Conservation (phyloP, 139 green algal species). For the Edaphochlamys debaryana region DNA sequence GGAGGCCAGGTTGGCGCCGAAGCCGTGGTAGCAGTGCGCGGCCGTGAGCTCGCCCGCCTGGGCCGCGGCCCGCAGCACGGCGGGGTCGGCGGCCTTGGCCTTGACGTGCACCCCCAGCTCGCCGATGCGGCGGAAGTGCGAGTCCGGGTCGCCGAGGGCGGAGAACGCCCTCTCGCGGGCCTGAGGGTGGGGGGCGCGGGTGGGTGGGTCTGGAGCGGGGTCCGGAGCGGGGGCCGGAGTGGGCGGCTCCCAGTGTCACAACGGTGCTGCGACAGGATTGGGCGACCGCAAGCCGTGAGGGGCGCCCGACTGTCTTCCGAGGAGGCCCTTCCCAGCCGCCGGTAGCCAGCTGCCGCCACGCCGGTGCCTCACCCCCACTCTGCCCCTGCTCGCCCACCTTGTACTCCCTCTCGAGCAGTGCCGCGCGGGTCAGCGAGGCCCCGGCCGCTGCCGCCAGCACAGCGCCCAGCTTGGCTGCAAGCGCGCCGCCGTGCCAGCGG, state of each 20-base stretch:
- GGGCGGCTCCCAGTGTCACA: not conserved
- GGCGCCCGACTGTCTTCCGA: not conserved
- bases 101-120: slow-evolving; percentile 47
- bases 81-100: slow-evolving; percentile 1
- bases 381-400: slow-evolving; percentile 37
- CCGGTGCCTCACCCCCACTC: not conserved
- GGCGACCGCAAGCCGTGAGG: no score
- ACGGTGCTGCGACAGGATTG: not conserved
- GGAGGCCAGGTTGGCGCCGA: slow-evolving; percentile 82
- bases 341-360: not conserved
- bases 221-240: no score
- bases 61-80: not conserved
- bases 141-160: slow-evolving; percentile 70
- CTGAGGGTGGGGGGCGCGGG: slow-evolving; percentile 15
- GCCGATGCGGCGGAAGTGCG: slow-evolving; percentile 56
- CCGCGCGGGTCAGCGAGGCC: slow-evolving; percentile 21
- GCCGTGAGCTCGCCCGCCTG: not conserved
- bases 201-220: not conserved
- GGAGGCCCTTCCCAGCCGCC: no score
- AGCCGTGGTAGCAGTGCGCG: slow-evolving; percentile 88
- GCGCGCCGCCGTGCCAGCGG: slow-evolving; percentile 42
- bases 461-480: slow-evolving; percentile 44
- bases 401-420: slow-evolving; percentile 58
- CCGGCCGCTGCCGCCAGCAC: slow-evolving; percentile 18
- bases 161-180: slow-evolving; percentile 46